phyloP scores from a whole-genome alignment of 2,329 filamentous ascomycete genomes.

The Trichophyton verrucosum region DNA sequence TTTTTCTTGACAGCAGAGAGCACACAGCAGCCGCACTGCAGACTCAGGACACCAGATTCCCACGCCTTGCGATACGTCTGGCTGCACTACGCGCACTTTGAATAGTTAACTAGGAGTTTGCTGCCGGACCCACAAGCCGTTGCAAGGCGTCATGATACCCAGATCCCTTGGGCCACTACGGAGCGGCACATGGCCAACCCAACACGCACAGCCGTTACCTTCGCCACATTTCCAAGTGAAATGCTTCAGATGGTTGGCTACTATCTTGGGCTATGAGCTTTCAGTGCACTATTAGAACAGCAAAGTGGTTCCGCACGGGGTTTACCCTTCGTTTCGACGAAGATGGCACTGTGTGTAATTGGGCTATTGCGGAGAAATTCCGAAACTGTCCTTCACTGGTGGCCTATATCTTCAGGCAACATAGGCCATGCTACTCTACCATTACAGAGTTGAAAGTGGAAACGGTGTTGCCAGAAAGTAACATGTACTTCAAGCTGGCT shows the following conservation, averaged over 20 bases:
- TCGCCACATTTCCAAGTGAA: slow-evolving; percentile 3
- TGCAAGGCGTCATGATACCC: too few relatives aligned
- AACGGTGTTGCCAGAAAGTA: neutral
- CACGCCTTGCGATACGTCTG: too few relatives aligned
- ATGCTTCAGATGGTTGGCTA: neutral
- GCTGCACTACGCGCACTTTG: too few relatives aligned
- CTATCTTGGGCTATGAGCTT: neutral
- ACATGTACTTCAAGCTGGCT: neutral
- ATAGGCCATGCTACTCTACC: neutral
- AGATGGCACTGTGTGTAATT: neutral
- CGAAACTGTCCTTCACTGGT: neutral
- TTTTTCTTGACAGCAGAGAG: too few relatives aligned
- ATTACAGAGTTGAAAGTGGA: neutral
- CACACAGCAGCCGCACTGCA: too few relatives aligned
- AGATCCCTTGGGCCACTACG: too few relatives aligned
- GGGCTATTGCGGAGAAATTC: too few relatives aligned
- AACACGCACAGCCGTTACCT: neutral
- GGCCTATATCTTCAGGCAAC: neutral
- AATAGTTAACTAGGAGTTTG: too few relatives aligned
- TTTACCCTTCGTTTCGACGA: neutral
- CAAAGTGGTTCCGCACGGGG: neutral
- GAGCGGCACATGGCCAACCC: too few relatives aligned
- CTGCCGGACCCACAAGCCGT: too few relatives aligned
- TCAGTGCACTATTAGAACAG: slow-evolving; percentile 5
- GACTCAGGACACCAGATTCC: too few relatives aligned